Percentiles rank a stretch among this genome's conserved stretches.
phyloP scores from a whole-genome alignment of 306 rosid species.

The Ormosia semicastrata region DNA sequence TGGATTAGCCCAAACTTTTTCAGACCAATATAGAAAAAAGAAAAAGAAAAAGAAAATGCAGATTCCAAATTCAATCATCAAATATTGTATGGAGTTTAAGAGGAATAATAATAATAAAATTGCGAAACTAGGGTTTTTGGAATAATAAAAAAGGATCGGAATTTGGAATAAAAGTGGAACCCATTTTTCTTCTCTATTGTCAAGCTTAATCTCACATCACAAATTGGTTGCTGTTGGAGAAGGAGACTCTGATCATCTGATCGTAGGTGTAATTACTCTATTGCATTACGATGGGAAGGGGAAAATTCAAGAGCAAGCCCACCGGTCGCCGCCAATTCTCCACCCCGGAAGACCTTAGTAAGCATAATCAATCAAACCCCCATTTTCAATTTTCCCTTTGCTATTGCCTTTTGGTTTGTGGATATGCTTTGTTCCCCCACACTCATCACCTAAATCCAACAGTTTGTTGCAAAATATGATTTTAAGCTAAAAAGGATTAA shows the following conservation, averaged over 20 bases:
- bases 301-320: conserved; percentile 92
- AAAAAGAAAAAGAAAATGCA: not conserved
- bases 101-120: not conserved
- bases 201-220: not conserved
- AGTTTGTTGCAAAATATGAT: conserved; percentile 15
- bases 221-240: not conserved
- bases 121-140: conserved; percentile 31
- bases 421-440: not conserved
- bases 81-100: conserved; percentile 7
- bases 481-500: not conserved
- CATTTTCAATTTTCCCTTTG: not conserved
- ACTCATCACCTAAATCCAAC: not conserved
- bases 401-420: not conserved
- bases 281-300: conserved; percentile 68
- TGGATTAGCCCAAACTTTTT: too few species aligned
- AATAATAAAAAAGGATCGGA: not conserved
- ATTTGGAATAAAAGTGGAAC: conserved; percentile 23
- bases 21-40: too few species aligned
- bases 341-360: conserved; percentile 77
- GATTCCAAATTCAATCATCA: not conserved
- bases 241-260: not conserved
- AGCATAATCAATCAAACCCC: conserved; percentile 9
- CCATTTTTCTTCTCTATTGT: not conserved
- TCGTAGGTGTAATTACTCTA: not conserved
- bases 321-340: conserved; percentile 96